Percentiles rank a stretch among this genome's conserved stretches.
Evolutionary conservation across 345 rosid genomes (phyloP).

Genomic region (Eucalyptus melliodora): DNA sequence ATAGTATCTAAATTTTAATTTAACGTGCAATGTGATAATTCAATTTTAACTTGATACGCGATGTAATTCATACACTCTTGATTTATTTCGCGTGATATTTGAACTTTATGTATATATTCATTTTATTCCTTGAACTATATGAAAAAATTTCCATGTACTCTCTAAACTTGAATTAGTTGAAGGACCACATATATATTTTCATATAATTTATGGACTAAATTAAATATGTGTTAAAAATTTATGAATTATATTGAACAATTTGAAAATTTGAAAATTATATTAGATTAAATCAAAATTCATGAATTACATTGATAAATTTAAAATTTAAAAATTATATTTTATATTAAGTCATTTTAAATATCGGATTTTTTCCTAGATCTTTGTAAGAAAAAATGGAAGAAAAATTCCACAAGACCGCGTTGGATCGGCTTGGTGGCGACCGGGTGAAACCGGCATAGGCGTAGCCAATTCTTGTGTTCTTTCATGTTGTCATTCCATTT

Average conservation of each 20-base stretch:
- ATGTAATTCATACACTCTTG: rapidly evolving
- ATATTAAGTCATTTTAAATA: too few species aligned
- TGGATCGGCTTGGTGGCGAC: background rate
- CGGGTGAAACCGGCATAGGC: background rate
- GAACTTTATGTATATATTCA: too few species aligned
- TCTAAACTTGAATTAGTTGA: rapidly evolving
- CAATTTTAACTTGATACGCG: rapidly evolving
- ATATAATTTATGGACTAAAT: too few species aligned
- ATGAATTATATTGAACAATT: too few species aligned
- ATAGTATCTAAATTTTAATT: too few species aligned
- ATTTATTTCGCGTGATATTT: rapidly evolving
- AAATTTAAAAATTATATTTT: too few species aligned
- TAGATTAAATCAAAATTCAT: rapidly evolving
- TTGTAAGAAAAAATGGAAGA: background rate
- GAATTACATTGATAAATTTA: rapidly evolving
- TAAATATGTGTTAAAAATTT: too few species aligned
- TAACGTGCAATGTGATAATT: too few species aligned
- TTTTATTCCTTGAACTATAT: too few species aligned
- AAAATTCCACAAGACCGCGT: background rate
- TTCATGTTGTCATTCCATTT: background rate
- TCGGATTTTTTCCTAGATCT: too few species aligned
- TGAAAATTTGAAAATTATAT: too few species aligned
- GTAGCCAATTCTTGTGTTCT: background rate
- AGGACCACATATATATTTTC: rapidly evolving
- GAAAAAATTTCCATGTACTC: too few species aligned